Evolutionary conservation across 345 rosid genomes (phyloP).

Genomic region (Aquilaria sinensis): DNA sequence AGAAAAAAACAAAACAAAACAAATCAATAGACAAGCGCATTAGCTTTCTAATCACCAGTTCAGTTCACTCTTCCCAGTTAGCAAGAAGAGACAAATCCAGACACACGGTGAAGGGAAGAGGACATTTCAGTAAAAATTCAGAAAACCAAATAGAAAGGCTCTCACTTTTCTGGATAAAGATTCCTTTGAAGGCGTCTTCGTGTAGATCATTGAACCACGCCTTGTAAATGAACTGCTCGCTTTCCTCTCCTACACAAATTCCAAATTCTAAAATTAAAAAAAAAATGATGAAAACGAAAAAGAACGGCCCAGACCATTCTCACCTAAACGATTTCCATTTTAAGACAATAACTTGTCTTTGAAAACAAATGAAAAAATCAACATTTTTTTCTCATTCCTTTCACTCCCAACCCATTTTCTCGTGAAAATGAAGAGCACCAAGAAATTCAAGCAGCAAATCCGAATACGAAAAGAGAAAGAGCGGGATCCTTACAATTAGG

Average conservation of each 20-base stretch:
- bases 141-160: background rate
- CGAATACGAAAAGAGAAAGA: conserved; percentile 6
- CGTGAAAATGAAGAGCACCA: background rate
- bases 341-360: background rate
- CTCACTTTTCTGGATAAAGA: conserved; percentile 56
- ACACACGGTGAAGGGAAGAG: background rate
- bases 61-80: no score
- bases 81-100: background rate
- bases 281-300: background rate
- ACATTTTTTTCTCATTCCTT: background rate
- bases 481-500: conserved; percentile 49
- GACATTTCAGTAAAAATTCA: background rate
- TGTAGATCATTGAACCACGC: conserved; percentile 79
- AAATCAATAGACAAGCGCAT: no score
- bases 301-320: background rate
- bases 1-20: no score
- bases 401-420: background rate
- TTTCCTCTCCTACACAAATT: conserved; percentile 58
- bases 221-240: conserved; percentile 73
- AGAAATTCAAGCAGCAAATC: background rate
- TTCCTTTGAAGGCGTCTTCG: conserved; percentile 94
- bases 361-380: no score
- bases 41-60: no score
- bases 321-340: background rate
- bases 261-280: background rate